phyloP scores from a whole-genome alignment of 768 basidiomycete genomes.

The Suillus plorans region DNA sequence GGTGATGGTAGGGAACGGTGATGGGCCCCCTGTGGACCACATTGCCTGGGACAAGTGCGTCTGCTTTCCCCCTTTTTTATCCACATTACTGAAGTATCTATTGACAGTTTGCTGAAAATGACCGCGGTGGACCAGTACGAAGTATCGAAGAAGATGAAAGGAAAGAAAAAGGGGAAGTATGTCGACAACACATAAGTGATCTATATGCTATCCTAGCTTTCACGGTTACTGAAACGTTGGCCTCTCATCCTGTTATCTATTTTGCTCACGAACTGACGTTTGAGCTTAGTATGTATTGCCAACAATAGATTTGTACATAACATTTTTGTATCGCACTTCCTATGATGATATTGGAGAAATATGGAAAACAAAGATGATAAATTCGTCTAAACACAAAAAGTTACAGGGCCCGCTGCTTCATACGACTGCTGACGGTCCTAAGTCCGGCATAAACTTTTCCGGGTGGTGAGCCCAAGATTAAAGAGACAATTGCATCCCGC shows the following conservation, averaged over 20 bases:
- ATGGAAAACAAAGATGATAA: constrained; percentile 10
- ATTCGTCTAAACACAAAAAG: constrained; percentile 10
- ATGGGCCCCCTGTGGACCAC: constrained; percentile 56
- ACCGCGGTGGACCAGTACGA: constrained; percentile 54
- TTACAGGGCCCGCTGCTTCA: constrained; percentile 89
- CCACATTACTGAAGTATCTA: not conserved
- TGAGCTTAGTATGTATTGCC: not conserved
- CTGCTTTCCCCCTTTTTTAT: not conserved
- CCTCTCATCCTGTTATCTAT: constrained; percentile 6
- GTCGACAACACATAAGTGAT: constrained; percentile 1
- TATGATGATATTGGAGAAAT: not conserved
- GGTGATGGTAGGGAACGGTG: constrained; percentile 70
- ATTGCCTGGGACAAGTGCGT: constrained; percentile 59
- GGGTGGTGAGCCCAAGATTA: constrained; percentile 93
- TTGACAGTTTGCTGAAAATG: constrained; percentile 45
- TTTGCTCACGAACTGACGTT: constrained; percentile 3
- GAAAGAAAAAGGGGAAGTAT: constrained; percentile 21
- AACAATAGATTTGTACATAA: constrained; percentile 11
- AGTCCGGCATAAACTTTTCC: constrained; percentile 92
- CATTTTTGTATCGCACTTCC: constrained; percentile 5
- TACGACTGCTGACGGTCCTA: constrained; percentile 86
- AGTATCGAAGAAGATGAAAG: constrained; percentile 27
- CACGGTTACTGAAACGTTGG: not conserved
- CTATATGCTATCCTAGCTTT: not conserved
- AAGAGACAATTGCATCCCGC: constrained; percentile 91